phyloP scores from a whole-genome alignment of 768 basidiomycete genomes.

The Kwoniella sp. region DNA sequence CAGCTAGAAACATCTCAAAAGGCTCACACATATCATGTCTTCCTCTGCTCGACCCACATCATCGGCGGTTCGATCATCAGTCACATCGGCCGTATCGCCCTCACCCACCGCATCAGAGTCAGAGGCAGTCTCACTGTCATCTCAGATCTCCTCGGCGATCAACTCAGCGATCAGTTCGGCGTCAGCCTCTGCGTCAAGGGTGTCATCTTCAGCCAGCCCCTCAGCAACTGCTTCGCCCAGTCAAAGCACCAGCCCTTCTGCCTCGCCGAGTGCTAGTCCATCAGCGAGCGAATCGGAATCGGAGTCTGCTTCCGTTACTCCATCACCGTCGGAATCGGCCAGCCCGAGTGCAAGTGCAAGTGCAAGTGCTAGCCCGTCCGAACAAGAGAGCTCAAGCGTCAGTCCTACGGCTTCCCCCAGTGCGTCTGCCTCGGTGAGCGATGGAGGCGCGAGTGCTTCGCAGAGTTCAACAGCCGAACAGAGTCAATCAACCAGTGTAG shows the following conservation, averaged over 20 bases:
- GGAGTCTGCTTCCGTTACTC: conserved; percentile 12
- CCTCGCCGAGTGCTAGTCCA: conserved; percentile 16
- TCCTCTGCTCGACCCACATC: background rate
- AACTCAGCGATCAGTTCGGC: conserved; percentile 16
- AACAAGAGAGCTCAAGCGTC: conserved; percentile 6
- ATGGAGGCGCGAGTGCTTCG: background rate
- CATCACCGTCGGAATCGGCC: conserved; percentile 16
- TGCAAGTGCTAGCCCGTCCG: conserved; percentile 3
- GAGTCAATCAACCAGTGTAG: conserved; percentile 20
- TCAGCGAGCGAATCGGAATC: conserved; percentile 9
- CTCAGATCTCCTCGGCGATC: conserved; percentile 14
- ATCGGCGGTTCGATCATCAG: conserved; percentile 3
- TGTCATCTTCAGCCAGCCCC: conserved; percentile 15
- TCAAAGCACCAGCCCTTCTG: background rate
- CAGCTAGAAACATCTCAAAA: background rate
- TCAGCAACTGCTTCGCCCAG: conserved; percentile 17
- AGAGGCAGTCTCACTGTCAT: conserved; percentile 9
- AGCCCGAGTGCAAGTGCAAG: conserved; percentile 8
- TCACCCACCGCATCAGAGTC: conserved; percentile 1
- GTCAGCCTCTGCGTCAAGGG: conserved; percentile 17
- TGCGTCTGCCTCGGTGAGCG: conserved; percentile 13
- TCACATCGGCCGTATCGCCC: conserved; percentile 1
- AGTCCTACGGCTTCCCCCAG: conserved; percentile 10
- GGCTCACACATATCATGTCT: background rate
- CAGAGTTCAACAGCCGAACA: background rate